Evolutionary conservation across 108 stramenopile genomes (phyloP).

Genomic region (Fragilaria crotonensis): DNA sequence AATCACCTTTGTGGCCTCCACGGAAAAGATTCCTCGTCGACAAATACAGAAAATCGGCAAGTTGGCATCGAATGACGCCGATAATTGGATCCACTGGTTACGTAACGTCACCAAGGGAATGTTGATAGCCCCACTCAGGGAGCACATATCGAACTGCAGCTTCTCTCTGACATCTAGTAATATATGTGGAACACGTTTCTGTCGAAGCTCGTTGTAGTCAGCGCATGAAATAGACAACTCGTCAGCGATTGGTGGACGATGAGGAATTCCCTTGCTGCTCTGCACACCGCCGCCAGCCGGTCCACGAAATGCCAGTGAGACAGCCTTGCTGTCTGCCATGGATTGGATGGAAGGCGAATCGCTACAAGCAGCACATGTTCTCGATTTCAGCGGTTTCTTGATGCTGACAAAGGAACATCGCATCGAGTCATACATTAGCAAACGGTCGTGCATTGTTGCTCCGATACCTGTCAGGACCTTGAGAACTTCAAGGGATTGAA

Average conservation of each 20-base stretch:
- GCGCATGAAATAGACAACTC: conserved; percentile 34
- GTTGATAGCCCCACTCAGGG: conserved; percentile 60
- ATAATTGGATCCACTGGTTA: conserved; percentile 32
- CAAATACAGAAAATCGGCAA: conserved; percentile 74
- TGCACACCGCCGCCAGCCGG: conserved; percentile 16
- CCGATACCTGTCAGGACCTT: conserved; percentile 82
- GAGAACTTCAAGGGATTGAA: conserved; percentile 88
- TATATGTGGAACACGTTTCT: conserved; percentile 37
- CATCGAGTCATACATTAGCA: conserved; percentile 75
- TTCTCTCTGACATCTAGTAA: conserved; percentile 69
- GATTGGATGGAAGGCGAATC: conserved; percentile 44
- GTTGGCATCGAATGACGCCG: conserved; percentile 21
- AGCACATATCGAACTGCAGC: conserved; percentile 71
- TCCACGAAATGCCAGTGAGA: conserved; percentile 47
- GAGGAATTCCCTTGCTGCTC: conserved; percentile 2
- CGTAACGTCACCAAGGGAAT: conserved; percentile 50
- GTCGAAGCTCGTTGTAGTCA: conserved; percentile 36
- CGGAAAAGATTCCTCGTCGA: conserved; percentile 67
- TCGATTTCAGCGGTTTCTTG: conserved; percentile 57
- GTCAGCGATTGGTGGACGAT: conserved; percentile 3
- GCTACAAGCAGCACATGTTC: conserved; percentile 68
- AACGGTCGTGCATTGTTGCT: conserved; percentile 55
- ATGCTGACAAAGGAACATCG: conserved; percentile 66
- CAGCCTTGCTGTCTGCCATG: conserved; percentile 52
- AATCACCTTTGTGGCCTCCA: conserved; percentile 53